These are phyloP conservation scores for Mrakiaceae sp. DNA, from an alignment of 1,284 basidiomycete species.

Conservation along the genomic window DNA sequence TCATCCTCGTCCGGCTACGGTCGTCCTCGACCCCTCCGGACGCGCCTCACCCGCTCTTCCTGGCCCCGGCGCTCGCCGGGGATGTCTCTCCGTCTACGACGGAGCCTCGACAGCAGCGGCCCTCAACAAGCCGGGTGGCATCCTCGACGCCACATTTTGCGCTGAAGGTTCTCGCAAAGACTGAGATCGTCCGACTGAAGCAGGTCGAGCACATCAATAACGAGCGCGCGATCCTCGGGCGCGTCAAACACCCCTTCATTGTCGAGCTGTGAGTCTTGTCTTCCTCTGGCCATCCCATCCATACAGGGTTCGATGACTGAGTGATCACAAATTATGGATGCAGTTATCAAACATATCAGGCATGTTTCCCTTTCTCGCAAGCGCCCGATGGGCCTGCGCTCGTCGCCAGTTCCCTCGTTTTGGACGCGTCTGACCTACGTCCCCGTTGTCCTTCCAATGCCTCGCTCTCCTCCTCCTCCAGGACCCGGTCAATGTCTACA, in stretches of 20 bases:
- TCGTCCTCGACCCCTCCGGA: constrained; percentile 24
- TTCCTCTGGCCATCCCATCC: neutral
- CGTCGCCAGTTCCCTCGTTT: constrained; percentile 22
- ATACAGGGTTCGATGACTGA: neutral
- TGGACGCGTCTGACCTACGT: neutral
- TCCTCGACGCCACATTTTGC: constrained; percentile 35
- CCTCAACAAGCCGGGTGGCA: no score
- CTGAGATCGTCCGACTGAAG: constrained; percentile 42
- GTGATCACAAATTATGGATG: constrained; percentile 5
- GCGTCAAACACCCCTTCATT: constrained; percentile 45
- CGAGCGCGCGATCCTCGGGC: constrained; percentile 41
- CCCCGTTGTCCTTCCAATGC: no score
- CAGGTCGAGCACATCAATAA: constrained; percentile 48
- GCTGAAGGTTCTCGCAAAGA: constrained; percentile 44
- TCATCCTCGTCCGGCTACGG: constrained; percentile 34
- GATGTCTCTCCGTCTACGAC: neutral
- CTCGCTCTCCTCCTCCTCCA: constrained; percentile 25
- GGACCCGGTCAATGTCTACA: constrained; percentile 43
- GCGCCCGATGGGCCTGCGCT: constrained; percentile 25
- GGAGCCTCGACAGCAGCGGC: constrained; percentile 17
- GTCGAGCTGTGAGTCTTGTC: constrained; percentile 38
- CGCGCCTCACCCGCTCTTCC: constrained; percentile 25
- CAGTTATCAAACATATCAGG: constrained; percentile 15
- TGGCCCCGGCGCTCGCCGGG: neutral
- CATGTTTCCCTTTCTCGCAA: neutral